These are phyloP conservation scores for Pontederia crassipes DNA, from an alignment of 176 grass and related monocot genomes.

Conservation along the genomic window DNA sequence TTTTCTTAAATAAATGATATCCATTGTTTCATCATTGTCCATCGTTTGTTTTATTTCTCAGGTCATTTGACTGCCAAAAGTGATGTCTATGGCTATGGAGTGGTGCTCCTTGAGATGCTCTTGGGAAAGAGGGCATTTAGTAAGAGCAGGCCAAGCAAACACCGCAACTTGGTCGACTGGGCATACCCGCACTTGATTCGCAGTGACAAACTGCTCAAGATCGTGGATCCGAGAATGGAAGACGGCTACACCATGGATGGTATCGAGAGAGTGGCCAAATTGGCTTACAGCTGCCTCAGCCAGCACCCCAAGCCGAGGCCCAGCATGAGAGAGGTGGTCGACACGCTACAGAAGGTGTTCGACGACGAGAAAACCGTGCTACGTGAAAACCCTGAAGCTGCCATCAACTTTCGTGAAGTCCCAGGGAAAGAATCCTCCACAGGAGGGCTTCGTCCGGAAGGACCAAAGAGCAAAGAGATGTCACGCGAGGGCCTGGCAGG, in stretches of 20 bases:
- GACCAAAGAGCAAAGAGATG: background rate
- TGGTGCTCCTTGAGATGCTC: constrained; percentile 82
- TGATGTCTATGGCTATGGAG: constrained; percentile 89
- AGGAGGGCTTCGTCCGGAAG: background rate
- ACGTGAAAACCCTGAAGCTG: constrained; percentile 35
- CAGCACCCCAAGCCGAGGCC: constrained; percentile 83
- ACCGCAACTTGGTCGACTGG: constrained; percentile 89
- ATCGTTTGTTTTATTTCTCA: constrained; percentile 4
- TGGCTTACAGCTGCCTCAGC: constrained; percentile 77
- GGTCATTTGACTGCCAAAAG: constrained; percentile 84
- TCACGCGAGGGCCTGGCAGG: background rate
- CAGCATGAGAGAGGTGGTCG: constrained; percentile 62
- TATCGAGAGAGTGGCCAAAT: constrained; percentile 51
- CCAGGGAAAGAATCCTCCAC: background rate
- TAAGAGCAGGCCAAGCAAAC: constrained; percentile 57
- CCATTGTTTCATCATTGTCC: background rate
- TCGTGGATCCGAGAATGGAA: constrained; percentile 93
- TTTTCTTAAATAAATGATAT: background rate
- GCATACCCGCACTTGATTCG: constrained; percentile 69
- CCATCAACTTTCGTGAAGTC: constrained; percentile 65
- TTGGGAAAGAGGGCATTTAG: constrained; percentile 80
- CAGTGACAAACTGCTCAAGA: constrained; percentile 68
- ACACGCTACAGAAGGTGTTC: constrained; percentile 50
- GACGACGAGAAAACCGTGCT: constrained; percentile 59
- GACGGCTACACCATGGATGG: constrained; percentile 74